phyloP scores from a whole-genome alignment of 345 rosid genomes.

The Turritis glabra region DNA sequence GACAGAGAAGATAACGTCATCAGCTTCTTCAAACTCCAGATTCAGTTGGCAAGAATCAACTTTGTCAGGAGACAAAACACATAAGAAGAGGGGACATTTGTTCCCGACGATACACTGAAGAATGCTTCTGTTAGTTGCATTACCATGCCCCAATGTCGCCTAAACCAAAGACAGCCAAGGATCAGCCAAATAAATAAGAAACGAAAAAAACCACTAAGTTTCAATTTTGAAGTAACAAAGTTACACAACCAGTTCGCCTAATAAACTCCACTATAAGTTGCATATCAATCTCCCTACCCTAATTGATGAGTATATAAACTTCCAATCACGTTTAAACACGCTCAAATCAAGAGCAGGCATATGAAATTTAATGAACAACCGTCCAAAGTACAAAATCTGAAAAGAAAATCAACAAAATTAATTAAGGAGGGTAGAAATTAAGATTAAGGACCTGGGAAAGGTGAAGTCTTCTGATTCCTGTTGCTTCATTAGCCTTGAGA shows the following conservation, averaged over 20 bases:
- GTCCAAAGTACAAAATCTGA: neutral
- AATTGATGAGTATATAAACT: neutral
- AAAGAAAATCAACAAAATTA: neutral
- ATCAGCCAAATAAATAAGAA: neutral
- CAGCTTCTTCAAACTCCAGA: conserved; percentile 73
- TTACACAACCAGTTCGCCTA: neutral
- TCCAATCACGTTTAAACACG: neutral
- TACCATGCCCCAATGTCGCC: conserved; percentile 76
- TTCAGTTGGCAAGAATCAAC: conserved; percentile 58
- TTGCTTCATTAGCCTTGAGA: conserved; percentile 30
- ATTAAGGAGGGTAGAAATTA: neutral
- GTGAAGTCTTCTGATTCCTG: conserved; percentile 54
- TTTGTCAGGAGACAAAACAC: conserved; percentile 56
- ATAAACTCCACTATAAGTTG: neutral
- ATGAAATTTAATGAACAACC: neutral
- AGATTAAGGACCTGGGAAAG: conserved; percentile 54
- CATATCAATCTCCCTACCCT: neutral
- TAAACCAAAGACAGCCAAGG: conserved; percentile 5
- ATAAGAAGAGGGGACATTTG: conserved; percentile 57
- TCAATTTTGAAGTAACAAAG: neutral
- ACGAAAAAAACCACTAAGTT: neutral
- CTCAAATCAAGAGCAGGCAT: neutral
- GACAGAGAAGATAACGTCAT: conserved; percentile 71
- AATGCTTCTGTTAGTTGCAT: conserved; percentile 38
- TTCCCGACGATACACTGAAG: conserved; percentile 80